phyloP scores from a whole-genome alignment of 2,329 filamentous ascomycete genomes.

The Balansia obtecta region DNA sequence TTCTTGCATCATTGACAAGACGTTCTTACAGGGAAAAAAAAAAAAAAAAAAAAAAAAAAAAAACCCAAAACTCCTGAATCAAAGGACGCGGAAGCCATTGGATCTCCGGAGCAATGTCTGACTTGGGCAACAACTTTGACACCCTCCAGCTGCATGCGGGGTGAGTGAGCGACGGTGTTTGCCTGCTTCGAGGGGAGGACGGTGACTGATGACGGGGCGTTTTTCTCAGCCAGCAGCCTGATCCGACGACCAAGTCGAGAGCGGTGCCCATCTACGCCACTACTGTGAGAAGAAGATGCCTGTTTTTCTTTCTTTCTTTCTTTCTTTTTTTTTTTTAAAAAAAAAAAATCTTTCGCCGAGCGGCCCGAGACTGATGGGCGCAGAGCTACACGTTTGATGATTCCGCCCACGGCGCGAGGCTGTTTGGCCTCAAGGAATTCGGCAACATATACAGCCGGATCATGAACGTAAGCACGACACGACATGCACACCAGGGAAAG shows the following conservation, averaged over 20 bases:
- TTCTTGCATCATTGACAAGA: too few relatives aligned
- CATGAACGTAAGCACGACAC: slow-evolving; percentile 82
- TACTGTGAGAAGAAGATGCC: slow-evolving; percentile 41
- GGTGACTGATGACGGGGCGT: not conserved
- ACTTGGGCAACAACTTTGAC: slow-evolving; percentile 56
- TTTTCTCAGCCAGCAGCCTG: slow-evolving; percentile 61
- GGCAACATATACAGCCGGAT: slow-evolving; percentile 98
- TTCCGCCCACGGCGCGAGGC: slow-evolving; percentile 84
- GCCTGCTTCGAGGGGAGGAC: not conserved
- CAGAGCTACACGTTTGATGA: slow-evolving; percentile 91
- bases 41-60: too few relatives aligned
- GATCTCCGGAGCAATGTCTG: slow-evolving; percentile 14
- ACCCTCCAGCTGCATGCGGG: slow-evolving; percentile 79
- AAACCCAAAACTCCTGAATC: not conserved
- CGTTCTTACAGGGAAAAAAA: too few relatives aligned
- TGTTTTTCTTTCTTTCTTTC: too few relatives aligned
- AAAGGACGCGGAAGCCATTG: not conserved
- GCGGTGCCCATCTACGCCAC: slow-evolving; percentile 95
- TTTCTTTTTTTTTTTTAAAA: too few relatives aligned
- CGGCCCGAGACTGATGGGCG: not conserved
- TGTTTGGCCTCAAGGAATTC: slow-evolving; percentile 93
- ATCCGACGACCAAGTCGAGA: slow-evolving; percentile 70
- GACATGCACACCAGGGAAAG: too few relatives aligned
- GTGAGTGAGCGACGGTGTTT: slow-evolving; percentile 30
- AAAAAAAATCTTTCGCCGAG: too few relatives aligned